These are phyloP conservation scores for Kodamaea plutei DNA, from an alignment of 1,139 yeast genomes.

Conservation along the genomic window DNA sequence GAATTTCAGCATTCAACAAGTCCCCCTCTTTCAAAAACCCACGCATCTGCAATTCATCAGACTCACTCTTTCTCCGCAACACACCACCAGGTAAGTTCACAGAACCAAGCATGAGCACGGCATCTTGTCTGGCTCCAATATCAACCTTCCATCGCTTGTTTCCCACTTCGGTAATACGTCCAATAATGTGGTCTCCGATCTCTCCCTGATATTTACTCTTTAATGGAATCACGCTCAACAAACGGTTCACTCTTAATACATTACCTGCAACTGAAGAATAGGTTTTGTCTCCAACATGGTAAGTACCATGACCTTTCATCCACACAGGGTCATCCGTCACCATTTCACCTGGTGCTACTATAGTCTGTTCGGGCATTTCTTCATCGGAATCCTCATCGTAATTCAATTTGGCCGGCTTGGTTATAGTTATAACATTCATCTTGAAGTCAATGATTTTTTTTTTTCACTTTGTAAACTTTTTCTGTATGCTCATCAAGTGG, in stretches of 20 bases:
- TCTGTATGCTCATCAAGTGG: conserved; percentile 3
- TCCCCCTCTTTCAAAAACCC: conserved; percentile 95
- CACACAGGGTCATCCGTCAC: conserved; percentile 93
- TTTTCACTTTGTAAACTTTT: conserved; percentile 1
- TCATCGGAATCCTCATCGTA: conserved; percentile 15
- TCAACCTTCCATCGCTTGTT: conserved; percentile 96
- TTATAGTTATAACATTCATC: conserved; percentile 34
- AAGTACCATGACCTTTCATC: conserved; percentile 99
- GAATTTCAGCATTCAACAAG: conserved; percentile 92
- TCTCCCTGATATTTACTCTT: conserved; percentile 88
- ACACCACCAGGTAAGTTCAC: conserved; percentile 98
- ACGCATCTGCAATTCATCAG: conserved; percentile 96
- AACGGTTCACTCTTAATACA: conserved; percentile 78
- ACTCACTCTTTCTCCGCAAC: conserved; percentile 85
- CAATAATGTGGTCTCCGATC: conserved; percentile 94
- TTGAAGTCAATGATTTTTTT: conserved; percentile 7
- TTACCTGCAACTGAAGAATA: conserved; percentile 93
- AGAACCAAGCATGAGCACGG: conserved; percentile 87
- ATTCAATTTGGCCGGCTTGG: conserved; percentile 25
- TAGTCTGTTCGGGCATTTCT: conserved; percentile 31
- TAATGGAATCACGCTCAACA: conserved; percentile 80
- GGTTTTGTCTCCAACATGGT: conserved; percentile 65
- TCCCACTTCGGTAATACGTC: conserved; percentile 92
- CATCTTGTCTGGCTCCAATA: conserved; percentile 91
- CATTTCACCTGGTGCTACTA: conserved; percentile 95